These are phyloP conservation scores for Alternaria angustiovoidea DNA, from an alignment of 2,329 filamentous ascomycete genomes.

Conservation along the genomic window DNA sequence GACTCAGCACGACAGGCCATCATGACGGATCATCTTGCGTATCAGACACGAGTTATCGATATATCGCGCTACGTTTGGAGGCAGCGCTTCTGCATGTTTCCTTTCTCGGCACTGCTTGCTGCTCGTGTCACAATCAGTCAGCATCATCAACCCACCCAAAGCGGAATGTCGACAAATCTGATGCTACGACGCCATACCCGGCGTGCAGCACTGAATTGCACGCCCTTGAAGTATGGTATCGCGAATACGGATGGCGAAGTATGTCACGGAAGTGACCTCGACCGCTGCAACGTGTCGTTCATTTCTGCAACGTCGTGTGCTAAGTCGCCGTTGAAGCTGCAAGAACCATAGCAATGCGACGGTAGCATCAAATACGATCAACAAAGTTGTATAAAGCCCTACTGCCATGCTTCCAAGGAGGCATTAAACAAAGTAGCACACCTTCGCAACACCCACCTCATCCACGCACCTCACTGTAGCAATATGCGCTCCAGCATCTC, in stretches of 20 bases:
- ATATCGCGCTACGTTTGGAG: neutral
- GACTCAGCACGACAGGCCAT: neutral
- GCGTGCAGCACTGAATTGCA: neutral
- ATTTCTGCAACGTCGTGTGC: slow-evolving; percentile 6
- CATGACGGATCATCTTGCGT: neutral
- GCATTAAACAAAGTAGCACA: neutral
- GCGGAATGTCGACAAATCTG: slow-evolving; percentile 3
- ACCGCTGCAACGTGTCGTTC: neutral
- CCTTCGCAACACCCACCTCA: neutral
- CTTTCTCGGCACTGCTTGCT: neutral
- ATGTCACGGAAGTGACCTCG: neutral
- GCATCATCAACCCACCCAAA: slow-evolving; percentile 8
- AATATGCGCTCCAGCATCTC: slow-evolving; percentile 24
- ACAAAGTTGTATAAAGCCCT: neutral
- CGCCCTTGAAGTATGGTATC: neutral
- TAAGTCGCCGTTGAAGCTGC: neutral
- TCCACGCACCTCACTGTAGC: neutral
- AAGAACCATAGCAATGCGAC: neutral
- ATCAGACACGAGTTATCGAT: neutral
- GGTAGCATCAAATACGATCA: neutral
- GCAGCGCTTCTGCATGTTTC: neutral
- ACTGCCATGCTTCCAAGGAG: accelerated
- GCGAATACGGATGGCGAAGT: neutral
- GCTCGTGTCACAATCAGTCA: slow-evolving; percentile 11
- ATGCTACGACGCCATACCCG: neutral